These are phyloP conservation scores for Lanmaoa rubissima DNA, from an alignment of 768 basidiomycete genomes.

Conservation along the genomic window DNA sequence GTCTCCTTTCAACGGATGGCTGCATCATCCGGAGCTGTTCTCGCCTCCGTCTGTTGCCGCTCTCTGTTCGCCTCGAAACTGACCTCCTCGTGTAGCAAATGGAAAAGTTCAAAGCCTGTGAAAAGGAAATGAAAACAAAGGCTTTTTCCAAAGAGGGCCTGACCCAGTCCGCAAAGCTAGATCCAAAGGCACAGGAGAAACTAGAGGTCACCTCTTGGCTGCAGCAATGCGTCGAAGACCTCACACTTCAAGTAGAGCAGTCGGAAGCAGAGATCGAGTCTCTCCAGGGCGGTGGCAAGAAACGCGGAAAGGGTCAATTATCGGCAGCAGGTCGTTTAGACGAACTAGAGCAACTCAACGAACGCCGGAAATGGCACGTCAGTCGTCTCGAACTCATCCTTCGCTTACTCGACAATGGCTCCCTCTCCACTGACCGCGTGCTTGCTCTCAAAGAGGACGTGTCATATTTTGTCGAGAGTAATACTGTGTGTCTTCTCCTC, in stretches of 20 bases:
- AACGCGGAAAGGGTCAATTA: conserved; percentile 71
- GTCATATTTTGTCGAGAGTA: conserved; percentile 92
- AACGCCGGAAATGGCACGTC: conserved; percentile 95
- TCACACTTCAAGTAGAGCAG: conserved; percentile 89
- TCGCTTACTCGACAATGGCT: conserved; percentile 91
- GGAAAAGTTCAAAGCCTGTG: conserved; percentile 99
- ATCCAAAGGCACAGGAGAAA: conserved; percentile 97
- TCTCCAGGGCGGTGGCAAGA: conserved; percentile 78
- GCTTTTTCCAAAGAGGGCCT: conserved; percentile 99
- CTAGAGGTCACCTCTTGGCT: conserved; percentile 87
- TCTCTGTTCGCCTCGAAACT: conserved; percentile 1
- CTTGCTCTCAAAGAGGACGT: conserved; percentile 89
- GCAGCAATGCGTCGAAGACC: conserved; percentile 83
- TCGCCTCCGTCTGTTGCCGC: conserved; percentile 12
- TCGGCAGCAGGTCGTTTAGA: conserved; percentile 69
- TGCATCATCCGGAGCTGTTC: neutral
- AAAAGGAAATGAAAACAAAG: conserved; percentile 99
- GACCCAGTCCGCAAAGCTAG: conserved; percentile 89
- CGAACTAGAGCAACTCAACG: conserved; percentile 86
- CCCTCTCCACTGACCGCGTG: conserved; percentile 79
- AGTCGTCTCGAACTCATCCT: conserved; percentile 89
- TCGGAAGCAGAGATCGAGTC: conserved; percentile 94
- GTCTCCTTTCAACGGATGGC: neutral
- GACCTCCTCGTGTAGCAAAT: conserved; percentile 77
- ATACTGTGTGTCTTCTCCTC: conserved; percentile 64